Percentiles rank a stretch among this genome's conserved stretches.
phyloP scores from a whole-genome alignment of 2,329 filamentous ascomycete species.

The Aspergillus hiratsukae region DNA sequence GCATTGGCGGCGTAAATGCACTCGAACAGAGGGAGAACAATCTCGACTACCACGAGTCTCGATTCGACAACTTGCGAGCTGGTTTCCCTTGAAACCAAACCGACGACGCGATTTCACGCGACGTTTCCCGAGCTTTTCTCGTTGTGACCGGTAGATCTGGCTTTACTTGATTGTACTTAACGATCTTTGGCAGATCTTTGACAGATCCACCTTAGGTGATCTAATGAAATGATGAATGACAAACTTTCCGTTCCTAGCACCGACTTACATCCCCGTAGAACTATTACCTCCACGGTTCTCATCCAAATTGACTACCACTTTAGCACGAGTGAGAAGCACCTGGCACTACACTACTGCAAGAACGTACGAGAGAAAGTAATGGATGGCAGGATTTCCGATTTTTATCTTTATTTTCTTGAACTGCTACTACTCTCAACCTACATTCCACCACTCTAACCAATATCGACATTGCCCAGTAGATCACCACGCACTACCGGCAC shows the following conservation, averaged over 20 bases:
- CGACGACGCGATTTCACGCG: background rate
- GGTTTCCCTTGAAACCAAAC: conserved; percentile 19
- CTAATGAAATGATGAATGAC: background rate
- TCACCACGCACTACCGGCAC: conserved; percentile 10
- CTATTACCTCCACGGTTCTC: background rate
- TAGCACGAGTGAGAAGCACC: background rate
- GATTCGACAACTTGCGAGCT: conserved; percentile 36
- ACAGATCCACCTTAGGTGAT: background rate
- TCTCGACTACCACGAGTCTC: conserved; percentile 36
- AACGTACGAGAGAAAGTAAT: background rate
- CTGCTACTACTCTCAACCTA: conserved; percentile 8
- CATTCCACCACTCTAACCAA: conserved; percentile 9
- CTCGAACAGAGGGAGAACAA: conserved; percentile 35
- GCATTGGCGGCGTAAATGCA: conserved; percentile 26
- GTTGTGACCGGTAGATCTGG: background rate
- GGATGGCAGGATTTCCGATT: background rate
- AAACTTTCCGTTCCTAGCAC: background rate
- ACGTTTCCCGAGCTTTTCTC: background rate
- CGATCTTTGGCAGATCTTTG: background rate
- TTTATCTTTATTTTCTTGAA: background rate
- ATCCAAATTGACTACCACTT: background rate
- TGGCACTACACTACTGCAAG: background rate
- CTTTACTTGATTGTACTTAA: background rate
- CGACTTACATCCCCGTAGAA: background rate
- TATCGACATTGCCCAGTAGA: conserved; percentile 9